These are phyloP conservation scores for Sordariomycetes sp. DNA, from an alignment of 2,329 filamentous ascomycete genomes.

Conservation along the genomic window DNA sequence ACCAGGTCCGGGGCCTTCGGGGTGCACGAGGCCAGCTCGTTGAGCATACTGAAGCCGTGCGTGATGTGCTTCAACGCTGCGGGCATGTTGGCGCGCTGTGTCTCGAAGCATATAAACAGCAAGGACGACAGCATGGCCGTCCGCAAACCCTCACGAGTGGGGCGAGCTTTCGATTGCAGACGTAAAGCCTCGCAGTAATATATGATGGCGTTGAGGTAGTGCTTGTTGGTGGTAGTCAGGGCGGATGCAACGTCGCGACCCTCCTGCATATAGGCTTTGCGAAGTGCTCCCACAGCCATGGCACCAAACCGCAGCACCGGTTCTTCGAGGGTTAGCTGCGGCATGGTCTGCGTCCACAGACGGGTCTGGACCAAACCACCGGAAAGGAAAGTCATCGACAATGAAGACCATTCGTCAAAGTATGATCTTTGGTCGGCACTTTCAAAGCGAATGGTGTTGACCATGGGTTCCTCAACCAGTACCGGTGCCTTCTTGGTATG, in stretches of 20 bases:
- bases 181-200: constrained; percentile 32
- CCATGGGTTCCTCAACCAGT: constrained; percentile 19
- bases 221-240: constrained; percentile 18
- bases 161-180: constrained; percentile 24
- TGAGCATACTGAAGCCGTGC: constrained; percentile 29
- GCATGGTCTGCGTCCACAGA: constrained; percentile 30
- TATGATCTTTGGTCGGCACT: constrained; percentile 23
- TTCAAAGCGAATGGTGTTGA: constrained; percentile 24
- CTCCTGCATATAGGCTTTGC: constrained; percentile 19
- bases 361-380: constrained; percentile 21
- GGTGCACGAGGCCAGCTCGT: constrained; percentile 25
- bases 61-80: constrained; percentile 29
- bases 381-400: constrained; percentile 24
- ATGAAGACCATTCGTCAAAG: constrained; percentile 25
- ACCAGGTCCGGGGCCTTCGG: constrained; percentile 24
- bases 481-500: constrained; percentile 19
- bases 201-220: constrained; percentile 28
- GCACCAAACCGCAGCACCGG: constrained; percentile 26
- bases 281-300: constrained; percentile 29
- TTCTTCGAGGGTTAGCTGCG: constrained; percentile 27
- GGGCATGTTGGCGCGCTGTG: constrained; percentile 27
- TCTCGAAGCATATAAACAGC: constrained; percentile 30
- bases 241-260: constrained; percentile 8
- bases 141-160: constrained; percentile 23
- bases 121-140: constrained; percentile 29